Evolutionary conservation across 2,329 filamentous ascomycete species (phyloP), one percentile per base, ranked within the genome.

Genomic region (Ploettnerulaceae sp.): DNA sequence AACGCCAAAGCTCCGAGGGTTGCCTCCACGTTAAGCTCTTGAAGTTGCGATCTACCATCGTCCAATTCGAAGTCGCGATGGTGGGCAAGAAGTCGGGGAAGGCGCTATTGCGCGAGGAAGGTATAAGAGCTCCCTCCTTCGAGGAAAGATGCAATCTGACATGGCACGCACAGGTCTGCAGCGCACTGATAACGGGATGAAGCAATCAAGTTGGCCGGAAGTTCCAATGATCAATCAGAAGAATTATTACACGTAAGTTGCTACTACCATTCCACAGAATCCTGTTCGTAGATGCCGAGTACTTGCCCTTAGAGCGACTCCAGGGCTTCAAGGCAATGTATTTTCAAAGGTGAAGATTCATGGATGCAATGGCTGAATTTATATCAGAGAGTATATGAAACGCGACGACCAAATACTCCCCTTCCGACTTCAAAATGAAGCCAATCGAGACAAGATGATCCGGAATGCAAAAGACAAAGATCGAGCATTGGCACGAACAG

Each of bases 161-260:
- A 32, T 49, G 21, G n/a, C n/a, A n/a, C 26, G 15, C 7, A 32
- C 33, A 96, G 91, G 93, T 56, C 81, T 98, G 55, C 89, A 95
- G 71, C 81, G 91, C 64, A 97, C 93, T 51, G 93, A 98, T 73
- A 98, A 98, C 79, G 90, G 91, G 70, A 91, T 98, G 84, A 93
- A 90, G 64, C 80, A 93, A 64, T 87, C 89, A 37, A 94, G 78
- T 66, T 98, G 93, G 91, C 91, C 93, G 7, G 85, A 93, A 63
- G 82, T 95, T 48, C 77, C 80, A 33, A 88, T 93, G 61, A 98
- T 98, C 69, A 98, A 98, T 66, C 93, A 98, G 68, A 98, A 98
- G 73, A 98, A 98, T 68, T 98, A 98, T 69, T 96, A 96, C 67
- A 95, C 90, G 88, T 93, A 75, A 52, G 82, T 72, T 14, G 32